Evolutionary conservation across 116 monocot species (phyloP).

Genomic region (Phalaenopsis hybrid): DNA sequence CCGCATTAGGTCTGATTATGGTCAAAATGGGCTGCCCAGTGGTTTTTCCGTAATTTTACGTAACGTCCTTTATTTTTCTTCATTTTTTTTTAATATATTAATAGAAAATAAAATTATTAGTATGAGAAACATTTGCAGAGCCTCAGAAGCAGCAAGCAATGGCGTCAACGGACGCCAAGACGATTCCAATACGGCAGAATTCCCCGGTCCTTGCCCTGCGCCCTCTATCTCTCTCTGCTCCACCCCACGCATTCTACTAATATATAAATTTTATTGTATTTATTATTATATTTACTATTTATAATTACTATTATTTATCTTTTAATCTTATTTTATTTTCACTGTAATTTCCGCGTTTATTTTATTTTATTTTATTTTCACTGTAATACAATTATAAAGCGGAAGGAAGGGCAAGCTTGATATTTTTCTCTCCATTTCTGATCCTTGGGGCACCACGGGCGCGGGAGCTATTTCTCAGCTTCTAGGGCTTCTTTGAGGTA

Average conservation of each 20-base stretch:
- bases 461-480: background rate
- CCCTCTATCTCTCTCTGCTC: background rate
- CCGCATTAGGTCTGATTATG: background rate
- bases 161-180: conserved; percentile 11
- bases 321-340: background rate
- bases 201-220: background rate
- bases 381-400: background rate
- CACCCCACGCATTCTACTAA: background rate
- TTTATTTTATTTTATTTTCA: background rate
- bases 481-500: conserved; percentile 5
- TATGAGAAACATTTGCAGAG: background rate
- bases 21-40: background rate
- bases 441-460: no score
- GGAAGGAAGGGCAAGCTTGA: background rate
- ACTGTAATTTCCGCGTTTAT: background rate
- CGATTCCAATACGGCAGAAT: conserved; percentile 7
- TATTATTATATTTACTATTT: background rate
- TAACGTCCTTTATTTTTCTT: background rate
- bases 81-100: background rate
- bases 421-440: conserved; percentile 1
- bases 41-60: background rate
- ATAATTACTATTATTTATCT: background rate
- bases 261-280: background rate
- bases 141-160: no score
- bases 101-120: background rate